Percentiles rank a stretch among this genome's conserved stretches.
These are phyloP conservation scores for Meira miltonrushii DNA, from an alignment of 1,284 basidiomycete genomes.

Conservation along the genomic window DNA sequence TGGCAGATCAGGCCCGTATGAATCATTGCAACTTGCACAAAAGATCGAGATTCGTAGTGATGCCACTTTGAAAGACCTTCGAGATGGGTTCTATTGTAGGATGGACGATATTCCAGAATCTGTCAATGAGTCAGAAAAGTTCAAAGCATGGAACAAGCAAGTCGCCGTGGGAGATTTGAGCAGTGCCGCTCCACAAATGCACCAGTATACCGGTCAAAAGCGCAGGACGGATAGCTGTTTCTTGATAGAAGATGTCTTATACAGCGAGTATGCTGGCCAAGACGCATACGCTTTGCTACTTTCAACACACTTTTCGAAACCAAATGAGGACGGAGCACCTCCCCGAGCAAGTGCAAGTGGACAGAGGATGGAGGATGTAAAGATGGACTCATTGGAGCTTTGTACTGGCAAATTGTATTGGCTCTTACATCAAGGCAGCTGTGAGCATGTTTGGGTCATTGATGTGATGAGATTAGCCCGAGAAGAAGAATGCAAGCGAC, in stretches of 20 bases:
- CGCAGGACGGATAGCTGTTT: background rate
- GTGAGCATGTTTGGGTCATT: background rate
- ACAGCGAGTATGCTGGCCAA: background rate
- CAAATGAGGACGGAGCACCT: background rate
- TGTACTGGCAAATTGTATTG: background rate
- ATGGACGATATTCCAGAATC: background rate
- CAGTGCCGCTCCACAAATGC: background rate
- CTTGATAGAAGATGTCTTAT: background rate
- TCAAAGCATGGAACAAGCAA: background rate
- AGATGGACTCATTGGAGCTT: background rate
- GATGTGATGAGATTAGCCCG: background rate
- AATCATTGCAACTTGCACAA: slow-evolving; percentile 15
- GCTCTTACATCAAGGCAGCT: background rate
- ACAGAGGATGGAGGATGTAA: background rate
- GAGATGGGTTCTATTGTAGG: background rate
- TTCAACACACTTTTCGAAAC: too few species aligned
- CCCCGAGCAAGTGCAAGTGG: background rate
- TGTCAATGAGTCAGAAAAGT: background rate
- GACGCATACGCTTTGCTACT: background rate
- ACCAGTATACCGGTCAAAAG: background rate
- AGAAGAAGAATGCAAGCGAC: too few species aligned
- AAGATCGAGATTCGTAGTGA: slow-evolving; percentile 14
- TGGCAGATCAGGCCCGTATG: too few species aligned
- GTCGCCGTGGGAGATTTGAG: background rate
- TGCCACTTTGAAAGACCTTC: background rate